Evolutionary conservation across 1,284 basidiomycete species (phyloP), one percentile per base, ranked within the genome.

Genomic region (Xerocomus nothofagi): DNA sequence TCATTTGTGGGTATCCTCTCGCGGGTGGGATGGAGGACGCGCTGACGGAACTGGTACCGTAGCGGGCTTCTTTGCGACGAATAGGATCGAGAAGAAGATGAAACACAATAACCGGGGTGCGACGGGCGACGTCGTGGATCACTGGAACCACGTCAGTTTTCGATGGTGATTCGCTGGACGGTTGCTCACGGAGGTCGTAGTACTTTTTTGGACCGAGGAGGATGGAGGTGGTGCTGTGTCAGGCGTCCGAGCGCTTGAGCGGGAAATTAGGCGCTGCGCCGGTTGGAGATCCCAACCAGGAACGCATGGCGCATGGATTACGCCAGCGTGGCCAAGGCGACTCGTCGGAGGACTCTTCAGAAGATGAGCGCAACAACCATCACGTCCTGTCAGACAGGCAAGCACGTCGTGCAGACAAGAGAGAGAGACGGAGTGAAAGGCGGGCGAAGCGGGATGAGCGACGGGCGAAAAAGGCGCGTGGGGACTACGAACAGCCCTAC

Each of bases 181-280:
- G 24, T 20, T 18, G 30, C 40, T 60, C 17, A 50, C 3, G 12
- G 2, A 8, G 18, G 3, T 26, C n/a, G 18, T 24, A 66, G 68
- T 65, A 63, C 55, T 67, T 67, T 61, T 70, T 67, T 17, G 58
- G 56, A n/a, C 67, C 65, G 29, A 57, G 65, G 3, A 29, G 59
- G 49, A 63, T 67, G 63, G 67, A 70, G 24, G 65, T 49, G 27
- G 56, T 54, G 42, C 52, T 67, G 0, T 57, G 59, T 26, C 65
- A 69, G 47, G 67, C 49, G 3, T 49, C 55, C 6, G 55, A 70
- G 45, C 57, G 67, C 11, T 32, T 70, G 50, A 68, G 63, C 2
- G 66, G 67, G 1, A 44, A 39, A 15, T 0, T 53, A 3, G 63
- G 67, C 1, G 39, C 39, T 27, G 66, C 64, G 21, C 63, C 63